Percentiles rank a stretch among this genome's conserved stretches.
Evolutionary conservation across 2,329 filamentous ascomycete species (phyloP).

Genomic region (Acrocalymma vagum): DNA sequence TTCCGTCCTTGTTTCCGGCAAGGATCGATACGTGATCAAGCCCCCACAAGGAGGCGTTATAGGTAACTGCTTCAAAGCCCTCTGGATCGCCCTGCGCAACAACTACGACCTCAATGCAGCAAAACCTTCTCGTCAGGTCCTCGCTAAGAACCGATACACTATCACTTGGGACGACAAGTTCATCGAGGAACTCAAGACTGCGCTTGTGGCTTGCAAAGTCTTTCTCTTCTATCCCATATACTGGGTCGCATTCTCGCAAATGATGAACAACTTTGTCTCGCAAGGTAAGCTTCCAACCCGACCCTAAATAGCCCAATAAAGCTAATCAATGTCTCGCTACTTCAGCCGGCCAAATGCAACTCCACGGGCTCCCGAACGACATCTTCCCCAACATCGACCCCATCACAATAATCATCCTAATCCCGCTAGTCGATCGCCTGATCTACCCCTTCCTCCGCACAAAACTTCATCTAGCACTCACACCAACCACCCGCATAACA

Average conservation of each 20-base stretch:
- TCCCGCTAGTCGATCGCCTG: slow-evolving; percentile 55
- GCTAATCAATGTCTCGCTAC: background rate
- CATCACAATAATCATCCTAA: slow-evolving; percentile 56
- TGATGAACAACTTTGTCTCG: slow-evolving; percentile 59
- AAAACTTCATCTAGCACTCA: slow-evolving; percentile 49
- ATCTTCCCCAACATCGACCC: slow-evolving; percentile 59
- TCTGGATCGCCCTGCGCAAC: slow-evolving; percentile 64
- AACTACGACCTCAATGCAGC: slow-evolving; percentile 65
- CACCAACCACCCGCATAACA: slow-evolving; percentile 62
- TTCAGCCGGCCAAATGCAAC: slow-evolving; percentile 54
- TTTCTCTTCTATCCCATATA: slow-evolving; percentile 63
- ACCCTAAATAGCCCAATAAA: background rate
- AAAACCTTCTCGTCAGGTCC: slow-evolving; percentile 64
- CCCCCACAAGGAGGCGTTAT: slow-evolving; percentile 49
- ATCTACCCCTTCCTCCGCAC: slow-evolving; percentile 56
- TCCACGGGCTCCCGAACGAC: slow-evolving; percentile 58
- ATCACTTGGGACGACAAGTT: slow-evolving; percentile 73
- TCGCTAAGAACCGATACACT: slow-evolving; percentile 51
- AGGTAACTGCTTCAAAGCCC: slow-evolving; percentile 62
- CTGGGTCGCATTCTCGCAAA: slow-evolving; percentile 55
- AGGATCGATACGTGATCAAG: slow-evolving; percentile 45
- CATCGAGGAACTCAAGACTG: slow-evolving; percentile 75
- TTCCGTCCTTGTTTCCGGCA: slow-evolving; percentile 53
- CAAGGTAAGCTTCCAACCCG: slow-evolving; percentile 49
- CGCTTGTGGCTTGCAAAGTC: slow-evolving; percentile 72